A percentile compares a stretch with the other conserved stretches of the same genome.
These are phyloP conservation scores for Pseudogymnoascus sp. DNA, from an alignment of 2,329 filamentous ascomycete genomes.

Conservation along the genomic window DNA sequence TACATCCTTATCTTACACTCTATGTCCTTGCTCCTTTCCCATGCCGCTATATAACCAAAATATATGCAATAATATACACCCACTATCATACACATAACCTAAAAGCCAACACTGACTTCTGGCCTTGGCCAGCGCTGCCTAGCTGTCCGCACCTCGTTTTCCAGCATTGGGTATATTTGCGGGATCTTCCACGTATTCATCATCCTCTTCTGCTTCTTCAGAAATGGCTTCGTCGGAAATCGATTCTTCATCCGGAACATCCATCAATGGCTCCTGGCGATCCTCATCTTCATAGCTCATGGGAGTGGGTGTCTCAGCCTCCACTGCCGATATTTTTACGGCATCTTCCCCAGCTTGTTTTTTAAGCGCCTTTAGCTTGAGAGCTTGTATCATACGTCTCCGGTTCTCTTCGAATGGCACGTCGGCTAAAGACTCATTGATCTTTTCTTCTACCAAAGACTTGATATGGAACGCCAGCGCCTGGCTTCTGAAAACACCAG, in stretches of 20 bases:
- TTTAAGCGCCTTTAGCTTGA: not conserved
- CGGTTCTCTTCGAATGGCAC: conserved; percentile 6
- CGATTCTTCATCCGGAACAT: not conserved
- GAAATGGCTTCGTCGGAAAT: not conserved
- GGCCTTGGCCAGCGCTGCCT: not conserved
- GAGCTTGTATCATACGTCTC: not conserved
- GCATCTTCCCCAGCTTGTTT: not conserved
- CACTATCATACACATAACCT: not conserved
- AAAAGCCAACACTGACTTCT: not conserved
- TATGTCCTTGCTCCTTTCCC: not conserved
- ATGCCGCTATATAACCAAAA: not conserved
- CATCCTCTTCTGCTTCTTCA: not conserved
- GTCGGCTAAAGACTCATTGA: conserved; percentile 33
- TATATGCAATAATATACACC: conserved; percentile 5
- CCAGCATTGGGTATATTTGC: not conserved
- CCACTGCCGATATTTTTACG: not conserved
- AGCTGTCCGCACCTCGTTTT: not conserved
- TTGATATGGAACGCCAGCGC: conserved; percentile 73
- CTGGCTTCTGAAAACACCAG: conserved; percentile 69
- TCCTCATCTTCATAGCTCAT: conserved; percentile 5
- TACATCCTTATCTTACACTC: not conserved
- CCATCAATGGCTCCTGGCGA: conserved; percentile 3
- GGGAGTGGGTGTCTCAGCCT: not conserved
- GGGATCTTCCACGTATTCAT: not conserved
- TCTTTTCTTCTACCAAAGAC: conserved; percentile 64